A percentile compares a stretch with the other conserved stretches of the same genome.
These are phyloP conservation scores for Fusarium robinianum DNA, from an alignment of 2,329 filamentous ascomycete species.

Conservation along the genomic window DNA sequence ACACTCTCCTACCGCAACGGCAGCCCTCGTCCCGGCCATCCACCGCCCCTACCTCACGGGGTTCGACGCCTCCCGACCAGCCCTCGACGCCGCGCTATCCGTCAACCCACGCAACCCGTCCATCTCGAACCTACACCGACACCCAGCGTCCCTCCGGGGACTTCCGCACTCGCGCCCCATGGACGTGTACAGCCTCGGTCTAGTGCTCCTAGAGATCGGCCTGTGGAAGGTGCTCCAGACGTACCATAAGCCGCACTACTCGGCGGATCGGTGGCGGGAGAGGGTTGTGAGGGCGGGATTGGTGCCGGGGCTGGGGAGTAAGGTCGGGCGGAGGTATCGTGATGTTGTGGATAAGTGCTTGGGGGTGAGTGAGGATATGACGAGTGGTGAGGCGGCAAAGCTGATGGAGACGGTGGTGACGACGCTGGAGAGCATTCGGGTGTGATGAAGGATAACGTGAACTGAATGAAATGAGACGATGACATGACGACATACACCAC, in stretches of 20 bases:
- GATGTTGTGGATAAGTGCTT: conserved; percentile 50
- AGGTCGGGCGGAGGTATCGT: conserved; percentile 47
- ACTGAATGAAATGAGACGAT: background rate
- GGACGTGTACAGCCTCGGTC: conserved; percentile 58
- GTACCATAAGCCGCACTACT: conserved; percentile 49
- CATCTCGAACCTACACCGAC: conserved; percentile 52
- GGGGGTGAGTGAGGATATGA: conserved; percentile 44
- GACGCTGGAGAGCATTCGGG: conserved; percentile 45
- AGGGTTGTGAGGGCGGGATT: conserved; percentile 47
- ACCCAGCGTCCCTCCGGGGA: conserved; percentile 49
- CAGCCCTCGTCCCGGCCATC: conserved; percentile 46
- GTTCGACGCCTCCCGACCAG: conserved; percentile 60
- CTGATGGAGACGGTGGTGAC: conserved; percentile 50
- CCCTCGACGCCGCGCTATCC: conserved; percentile 55
- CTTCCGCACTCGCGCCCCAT: conserved; percentile 52
- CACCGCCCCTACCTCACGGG: conserved; percentile 53
- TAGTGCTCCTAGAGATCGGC: conserved; percentile 56
- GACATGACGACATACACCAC: too few relatives aligned
- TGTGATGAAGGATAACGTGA: conserved; percentile 25
- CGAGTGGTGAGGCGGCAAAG: conserved; percentile 43
- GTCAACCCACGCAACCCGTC: conserved; percentile 49
- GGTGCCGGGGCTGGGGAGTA: conserved; percentile 48
- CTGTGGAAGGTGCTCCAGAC: conserved; percentile 51
- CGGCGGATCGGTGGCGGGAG: conserved; percentile 48
- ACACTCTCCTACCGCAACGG: conserved; percentile 42